Conservation (phyloP, 805 yeast genomes). For the Ogataea ganodermae region DNA sequence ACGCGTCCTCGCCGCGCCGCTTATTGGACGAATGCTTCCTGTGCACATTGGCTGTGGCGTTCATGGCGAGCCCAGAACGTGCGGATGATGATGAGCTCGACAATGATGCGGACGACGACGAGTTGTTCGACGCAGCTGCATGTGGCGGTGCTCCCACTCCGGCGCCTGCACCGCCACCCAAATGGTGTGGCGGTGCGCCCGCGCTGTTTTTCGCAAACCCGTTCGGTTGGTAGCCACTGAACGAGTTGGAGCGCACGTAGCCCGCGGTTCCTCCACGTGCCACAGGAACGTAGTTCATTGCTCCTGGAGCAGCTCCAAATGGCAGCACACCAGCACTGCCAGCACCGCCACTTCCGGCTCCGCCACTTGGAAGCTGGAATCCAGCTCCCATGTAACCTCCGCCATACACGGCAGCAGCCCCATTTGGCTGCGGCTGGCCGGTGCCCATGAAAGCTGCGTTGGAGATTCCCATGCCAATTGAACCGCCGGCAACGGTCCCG, state of each 20-base stretch:
- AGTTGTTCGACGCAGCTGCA: background rate
- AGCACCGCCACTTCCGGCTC: background rate
- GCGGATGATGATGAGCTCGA: background rate
- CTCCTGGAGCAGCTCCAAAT: background rate
- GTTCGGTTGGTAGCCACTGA: slow-evolving; percentile 11
- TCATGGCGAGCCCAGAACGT: slow-evolving; percentile 25
- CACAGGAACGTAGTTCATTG: slow-evolving; percentile 3
- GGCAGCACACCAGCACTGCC: background rate
- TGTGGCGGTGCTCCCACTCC: slow-evolving; percentile 1
- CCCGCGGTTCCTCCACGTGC: slow-evolving; percentile 2
- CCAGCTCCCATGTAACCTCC: slow-evolving; percentile 7
- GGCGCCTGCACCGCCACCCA: background rate
- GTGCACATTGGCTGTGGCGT: slow-evolving; percentile 37
- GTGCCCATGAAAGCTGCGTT: slow-evolving; percentile 2
- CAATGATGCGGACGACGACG: background rate
- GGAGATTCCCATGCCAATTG: slow-evolving; percentile 33
- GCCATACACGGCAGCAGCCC: background rate
- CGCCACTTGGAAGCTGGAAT: slow-evolving; percentile 7
- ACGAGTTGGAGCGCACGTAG: slow-evolving; percentile 17
- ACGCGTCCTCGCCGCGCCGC: slow-evolving; percentile 62
- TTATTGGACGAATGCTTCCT: slow-evolving; percentile 37
- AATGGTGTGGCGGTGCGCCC: background rate
- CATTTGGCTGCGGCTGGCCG: background rate
- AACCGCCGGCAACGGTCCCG: slow-evolving; percentile 30
- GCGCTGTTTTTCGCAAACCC: background rate